Base-by-base conservation (phyloP, 1,284 basidiomycete species). In the Inonotus hispidus region DNA sequence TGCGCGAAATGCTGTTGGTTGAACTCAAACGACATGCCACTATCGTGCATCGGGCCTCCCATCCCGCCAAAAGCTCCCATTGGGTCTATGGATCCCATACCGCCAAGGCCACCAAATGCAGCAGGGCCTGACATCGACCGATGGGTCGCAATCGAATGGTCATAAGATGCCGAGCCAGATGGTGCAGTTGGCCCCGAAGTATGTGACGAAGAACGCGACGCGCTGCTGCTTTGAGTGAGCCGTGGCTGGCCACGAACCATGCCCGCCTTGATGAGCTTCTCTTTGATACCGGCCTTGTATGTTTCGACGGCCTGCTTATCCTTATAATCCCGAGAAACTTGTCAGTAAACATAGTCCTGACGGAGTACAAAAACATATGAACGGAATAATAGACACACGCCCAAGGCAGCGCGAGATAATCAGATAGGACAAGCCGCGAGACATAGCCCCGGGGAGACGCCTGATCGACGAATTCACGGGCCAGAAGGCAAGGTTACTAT, bases 211-310 rank as follows among this genome's bases (percentile, higher is more conserved):
- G 65, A 68, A 70, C 63, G 69, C 66, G 53, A 16, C 19, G 53
- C 43, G n/a, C 59, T 73, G 72, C 66, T 58, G 8, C 67, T 66
- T 35, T 73, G 69, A 1, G 80, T 77, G 39, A 84, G 74, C 25
- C 87, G 83, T 19, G 88, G 88, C 69, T 90, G 88, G 39, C 89
- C 89, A 46, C 89, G 85, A 66, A 91, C 90, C 71, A 89, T 81
- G 63, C 88, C 88, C 58, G 83, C 84, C 64, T 84, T 78, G 53
- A 85, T 86, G 59, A 92, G 79, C 69, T 89, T 85, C 47, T 86
- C 82, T 72, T 91, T 92, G 72, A 92, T 92, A 62, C 83, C 80
- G n/a, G 87, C 87, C 71, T 90, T 91, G 78, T 90, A 91, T 47
- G 78, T 79, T 67, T 90, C 87, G 43, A 90, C 87, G n/a, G 82